A percentile compares a stretch with the other conserved stretches of the same genome.
Conservation (phyloP, 495 filamentous ascomycete genomes). For the Geopyxis carbonaria region DNA sequence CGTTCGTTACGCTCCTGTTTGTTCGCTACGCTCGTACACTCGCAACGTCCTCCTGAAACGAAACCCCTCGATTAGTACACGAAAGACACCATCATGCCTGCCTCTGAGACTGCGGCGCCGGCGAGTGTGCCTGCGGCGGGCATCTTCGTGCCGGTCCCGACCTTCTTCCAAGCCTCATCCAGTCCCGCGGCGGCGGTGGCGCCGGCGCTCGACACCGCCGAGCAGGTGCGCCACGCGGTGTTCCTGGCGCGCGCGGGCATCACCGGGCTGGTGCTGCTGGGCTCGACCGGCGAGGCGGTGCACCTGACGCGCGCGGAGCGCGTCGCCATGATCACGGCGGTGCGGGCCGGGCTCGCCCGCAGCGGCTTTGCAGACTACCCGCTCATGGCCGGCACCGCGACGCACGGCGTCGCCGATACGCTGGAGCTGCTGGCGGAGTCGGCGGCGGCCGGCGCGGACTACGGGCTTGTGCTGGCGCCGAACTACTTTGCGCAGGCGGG, state of each 20-base stretch:
- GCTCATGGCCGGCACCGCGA: slow-evolving; percentile 49
- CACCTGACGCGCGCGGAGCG: slow-evolving; percentile 46
- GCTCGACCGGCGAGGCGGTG: slow-evolving; percentile 51
- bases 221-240: slow-evolving; percentile 42
- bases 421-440: slow-evolving; percentile 40
- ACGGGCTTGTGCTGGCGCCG: slow-evolving; percentile 42
- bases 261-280: slow-evolving; percentile 47
- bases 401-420: slow-evolving; percentile 45
- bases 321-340: slow-evolving; percentile 34
- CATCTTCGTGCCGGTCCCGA: slow-evolving; percentile 34
- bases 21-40: too few species aligned
- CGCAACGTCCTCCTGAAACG: too few species aligned
- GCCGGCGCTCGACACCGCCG: slow-evolving; percentile 36
- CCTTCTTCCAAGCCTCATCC: slow-evolving; percentile 33
- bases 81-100: not conserved
- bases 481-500: slow-evolving; percentile 38
- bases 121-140: slow-evolving; percentile 26
- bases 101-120: slow-evolving; percentile 4
- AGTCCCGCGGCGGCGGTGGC: slow-evolving; percentile 18
- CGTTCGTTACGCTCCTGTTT: too few species aligned
- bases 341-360: slow-evolving; percentile 35
- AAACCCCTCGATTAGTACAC: too few species aligned
- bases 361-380: slow-evolving; percentile 45
- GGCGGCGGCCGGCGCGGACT: slow-evolving; percentile 42
- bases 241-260: slow-evolving; percentile 47